Evolutionary conservation across 78 protist genomes (phyloP).

Genomic region (Parvularia atlantis): DNA sequence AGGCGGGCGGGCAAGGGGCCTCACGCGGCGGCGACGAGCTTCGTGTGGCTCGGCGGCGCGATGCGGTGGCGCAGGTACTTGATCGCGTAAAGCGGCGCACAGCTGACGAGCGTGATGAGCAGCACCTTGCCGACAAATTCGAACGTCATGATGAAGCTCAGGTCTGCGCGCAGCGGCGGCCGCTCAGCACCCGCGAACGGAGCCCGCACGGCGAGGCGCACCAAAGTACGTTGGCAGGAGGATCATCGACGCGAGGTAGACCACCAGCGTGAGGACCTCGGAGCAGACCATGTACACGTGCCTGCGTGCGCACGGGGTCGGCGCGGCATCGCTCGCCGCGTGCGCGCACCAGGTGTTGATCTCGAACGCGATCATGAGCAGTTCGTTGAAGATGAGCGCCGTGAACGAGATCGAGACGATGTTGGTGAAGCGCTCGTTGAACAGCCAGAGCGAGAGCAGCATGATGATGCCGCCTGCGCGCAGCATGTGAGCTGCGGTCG

Average conservation of each 20-base stretch:
- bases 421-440: slow-evolving; percentile 64
- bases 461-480: slow-evolving; percentile 73
- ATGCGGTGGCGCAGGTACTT: background rate
- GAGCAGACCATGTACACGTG: slow-evolving; percentile 46
- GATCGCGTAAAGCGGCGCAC: slow-evolving; percentile 9
- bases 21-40: no score
- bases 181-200: background rate
- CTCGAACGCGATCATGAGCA: slow-evolving; percentile 74
- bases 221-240: slow-evolving; percentile 53
- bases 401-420: slow-evolving; percentile 91
- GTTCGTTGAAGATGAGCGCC: slow-evolving; percentile 86
- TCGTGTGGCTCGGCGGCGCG: slow-evolving; percentile 10
- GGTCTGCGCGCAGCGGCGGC: background rate
- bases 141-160: slow-evolving; percentile 1
- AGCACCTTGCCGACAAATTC: slow-evolving; percentile 13
- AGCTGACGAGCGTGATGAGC: slow-evolving; percentile 13
- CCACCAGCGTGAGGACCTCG: slow-evolving; percentile 29
- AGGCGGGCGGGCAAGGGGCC: no score
- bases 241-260: slow-evolving; percentile 50
- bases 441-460: slow-evolving; percentile 65
- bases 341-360: slow-evolving; percentile 53
- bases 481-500: no score
- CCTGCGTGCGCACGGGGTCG: background rate
- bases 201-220: background rate
- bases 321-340: no score